Percentiles rank a stretch among this genome's conserved stretches.
These are phyloP conservation scores for Kodamaea sp. DNA, from an alignment of 1,139 yeast species.

Conservation along the genomic window DNA sequence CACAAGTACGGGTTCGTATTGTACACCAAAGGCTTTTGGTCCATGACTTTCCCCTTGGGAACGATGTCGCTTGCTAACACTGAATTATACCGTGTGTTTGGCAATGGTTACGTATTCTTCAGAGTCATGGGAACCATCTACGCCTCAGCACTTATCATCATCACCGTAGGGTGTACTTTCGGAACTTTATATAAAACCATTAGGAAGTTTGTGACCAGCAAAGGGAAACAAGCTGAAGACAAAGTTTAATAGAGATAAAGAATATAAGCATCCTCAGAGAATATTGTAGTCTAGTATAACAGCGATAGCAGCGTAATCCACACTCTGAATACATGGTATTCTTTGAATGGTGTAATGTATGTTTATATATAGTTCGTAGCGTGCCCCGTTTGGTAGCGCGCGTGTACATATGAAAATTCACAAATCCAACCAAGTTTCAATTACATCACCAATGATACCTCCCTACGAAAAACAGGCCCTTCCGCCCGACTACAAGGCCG, in stretches of 20 bases:
- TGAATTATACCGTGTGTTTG: conserved; percentile 45
- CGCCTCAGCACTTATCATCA: conserved; percentile 43
- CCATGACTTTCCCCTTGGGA: conserved; percentile 88
- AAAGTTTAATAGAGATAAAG: not conserved
- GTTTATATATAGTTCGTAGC: too few relatives aligned
- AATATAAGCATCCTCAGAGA: too few relatives aligned
- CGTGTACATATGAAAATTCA: too few relatives aligned
- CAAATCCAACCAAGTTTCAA: too few relatives aligned
- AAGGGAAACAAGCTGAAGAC: not conserved
- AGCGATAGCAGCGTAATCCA: too few relatives aligned
- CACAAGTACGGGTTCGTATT: conserved; percentile 28
- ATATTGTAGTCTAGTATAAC: too few relatives aligned
- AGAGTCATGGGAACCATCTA: conserved; percentile 64
- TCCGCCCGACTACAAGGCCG: too few relatives aligned
- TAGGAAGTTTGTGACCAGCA: not conserved
- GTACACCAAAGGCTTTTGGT: conserved; percentile 75
- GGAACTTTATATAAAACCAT: conserved; percentile 12
- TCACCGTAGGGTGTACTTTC: conserved; percentile 37
- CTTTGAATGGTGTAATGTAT: too few relatives aligned
- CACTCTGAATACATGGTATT: too few relatives aligned
- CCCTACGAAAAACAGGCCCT: too few relatives aligned
- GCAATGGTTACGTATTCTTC: conserved; percentile 51
- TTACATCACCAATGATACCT: too few relatives aligned
- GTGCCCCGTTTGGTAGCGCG: too few relatives aligned
- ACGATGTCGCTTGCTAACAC: conserved; percentile 69